These are phyloP conservation scores for Anisodus acutangulus DNA, from an alignment of 257 asterid genomes.

Conservation along the genomic window DNA sequence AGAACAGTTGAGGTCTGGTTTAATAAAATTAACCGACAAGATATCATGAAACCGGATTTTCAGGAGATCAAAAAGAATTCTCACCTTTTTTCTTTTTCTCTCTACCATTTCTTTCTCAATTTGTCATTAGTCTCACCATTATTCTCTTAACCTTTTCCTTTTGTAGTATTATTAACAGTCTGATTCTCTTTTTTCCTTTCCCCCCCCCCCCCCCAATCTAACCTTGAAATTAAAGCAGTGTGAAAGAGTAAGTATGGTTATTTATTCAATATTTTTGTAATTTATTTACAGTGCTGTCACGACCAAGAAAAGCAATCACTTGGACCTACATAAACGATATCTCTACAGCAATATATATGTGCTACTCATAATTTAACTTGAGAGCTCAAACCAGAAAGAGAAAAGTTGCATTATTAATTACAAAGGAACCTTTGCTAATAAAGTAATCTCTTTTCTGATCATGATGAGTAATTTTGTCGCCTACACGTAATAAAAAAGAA, in stretches of 20 bases:
- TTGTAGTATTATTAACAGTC: conserved; percentile 34
- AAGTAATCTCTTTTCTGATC: neutral
- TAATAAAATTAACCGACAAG: conserved; percentile 37
- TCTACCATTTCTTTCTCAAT: neutral
- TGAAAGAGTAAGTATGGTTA: neutral
- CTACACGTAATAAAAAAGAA: neutral
- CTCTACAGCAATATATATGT: neutral
- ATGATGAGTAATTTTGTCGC: neutral
- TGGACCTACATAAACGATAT: conserved; percentile 22
- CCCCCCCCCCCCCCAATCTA: neutral
- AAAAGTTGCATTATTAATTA: neutral
- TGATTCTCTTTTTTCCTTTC: conserved; percentile 31
- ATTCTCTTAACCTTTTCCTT: conserved; percentile 36
- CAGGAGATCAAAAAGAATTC: conserved; percentile 37
- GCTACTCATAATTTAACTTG: neutral
- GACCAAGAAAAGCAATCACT: neutral
- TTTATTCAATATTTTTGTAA: neutral
- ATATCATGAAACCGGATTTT: conserved; percentile 47
- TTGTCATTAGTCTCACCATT: conserved; percentile 20
- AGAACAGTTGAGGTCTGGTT: neutral
- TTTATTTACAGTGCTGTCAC: neutral
- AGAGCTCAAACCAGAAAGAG: conserved; percentile 15
- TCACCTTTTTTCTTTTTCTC: conserved; percentile 13
- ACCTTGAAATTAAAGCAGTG: conserved; percentile 19
- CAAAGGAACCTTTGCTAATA: neutral